phyloP scores from a whole-genome alignment of 345 rosid genomes.

The Syzygium aqueum region DNA sequence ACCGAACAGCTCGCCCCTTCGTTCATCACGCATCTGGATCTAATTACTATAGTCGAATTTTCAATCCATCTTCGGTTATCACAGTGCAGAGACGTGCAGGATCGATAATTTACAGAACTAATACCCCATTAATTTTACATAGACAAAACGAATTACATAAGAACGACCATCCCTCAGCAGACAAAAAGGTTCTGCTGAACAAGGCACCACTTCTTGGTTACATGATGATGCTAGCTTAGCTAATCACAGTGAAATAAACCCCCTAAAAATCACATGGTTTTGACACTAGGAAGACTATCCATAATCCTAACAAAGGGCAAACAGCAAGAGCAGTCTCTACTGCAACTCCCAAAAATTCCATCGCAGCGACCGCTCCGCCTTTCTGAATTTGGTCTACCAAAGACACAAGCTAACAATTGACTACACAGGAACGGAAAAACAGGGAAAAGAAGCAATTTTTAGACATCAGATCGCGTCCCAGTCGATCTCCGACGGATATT shows the following conservation, averaged over 20 bases:
- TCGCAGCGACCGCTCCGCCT: not conserved
- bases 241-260: not conserved
- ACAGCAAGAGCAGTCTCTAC: not conserved
- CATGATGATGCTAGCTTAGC: not conserved
- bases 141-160: not conserved
- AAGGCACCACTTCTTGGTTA: not conserved
- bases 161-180: not conserved
- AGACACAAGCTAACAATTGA: not conserved
- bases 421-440: not conserved
- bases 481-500: slow-evolving; percentile 14
- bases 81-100: not conserved
- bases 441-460: not conserved
- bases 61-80: not conserved
- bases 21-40: not conserved
- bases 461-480: slow-evolving; percentile 8
- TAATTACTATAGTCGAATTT: not conserved
- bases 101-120: not conserved
- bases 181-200: not conserved
- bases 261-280: not conserved
- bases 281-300: not conserved
- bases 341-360: not conserved
- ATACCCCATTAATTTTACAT: not conserved
- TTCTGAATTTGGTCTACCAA: not conserved
- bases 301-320: not conserved
- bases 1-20: too few species aligned